Evolutionary conservation across 2,329 filamentous ascomycete species (phyloP).

Genomic region (Aureobasidium zeae): DNA sequence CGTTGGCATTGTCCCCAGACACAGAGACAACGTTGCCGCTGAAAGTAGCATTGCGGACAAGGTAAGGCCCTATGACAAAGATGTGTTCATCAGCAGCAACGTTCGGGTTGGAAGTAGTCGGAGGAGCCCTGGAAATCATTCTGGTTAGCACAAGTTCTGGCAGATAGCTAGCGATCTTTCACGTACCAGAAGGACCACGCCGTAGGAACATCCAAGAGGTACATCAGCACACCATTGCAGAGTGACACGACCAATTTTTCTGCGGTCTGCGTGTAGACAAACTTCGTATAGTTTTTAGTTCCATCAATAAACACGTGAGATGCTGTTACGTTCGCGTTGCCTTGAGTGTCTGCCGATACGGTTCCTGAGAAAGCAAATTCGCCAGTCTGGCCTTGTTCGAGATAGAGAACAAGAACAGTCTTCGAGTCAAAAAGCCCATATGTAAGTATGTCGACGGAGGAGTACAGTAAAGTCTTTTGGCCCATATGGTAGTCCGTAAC

Average conservation of each 20-base stretch:
- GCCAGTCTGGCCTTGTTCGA: slow-evolving; percentile 18
- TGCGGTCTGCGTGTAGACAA: slow-evolving; percentile 13
- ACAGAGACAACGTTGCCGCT: slow-evolving; percentile 29
- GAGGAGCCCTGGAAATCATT: too few relatives aligned
- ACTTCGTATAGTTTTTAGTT: slow-evolving; percentile 8
- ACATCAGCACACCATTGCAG: slow-evolving; percentile 41
- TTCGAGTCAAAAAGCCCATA: slow-evolving; percentile 30
- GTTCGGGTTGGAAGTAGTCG: slow-evolving; percentile 38
- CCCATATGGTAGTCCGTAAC: slow-evolving; percentile 52
- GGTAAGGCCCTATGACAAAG: slow-evolving; percentile 35
- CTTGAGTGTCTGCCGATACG: slow-evolving; percentile 10
- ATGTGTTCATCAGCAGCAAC: slow-evolving; percentile 39
- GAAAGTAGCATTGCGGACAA: slow-evolving; percentile 29
- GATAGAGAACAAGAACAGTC: slow-evolving; percentile 18
- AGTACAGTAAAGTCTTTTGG: slow-evolving; percentile 44
- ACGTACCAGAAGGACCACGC: slow-evolving; percentile 52
- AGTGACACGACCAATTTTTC: slow-evolving; percentile 36
- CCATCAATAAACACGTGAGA: background rate
- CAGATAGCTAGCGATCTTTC: too few relatives aligned
- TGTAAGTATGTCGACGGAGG: slow-evolving; percentile 47
- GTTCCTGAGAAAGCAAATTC: slow-evolving; percentile 19
- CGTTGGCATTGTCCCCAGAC: slow-evolving; percentile 31
- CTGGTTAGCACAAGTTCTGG: too few relatives aligned
- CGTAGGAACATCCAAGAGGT: slow-evolving; percentile 44
- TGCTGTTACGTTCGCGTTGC: slow-evolving; percentile 17